Percentiles rank a stretch among this genome's conserved stretches.
These are phyloP conservation scores for Omphalotus guepiniiformis DNA, from an alignment of 768 basidiomycete species.

Conservation along the genomic window DNA sequence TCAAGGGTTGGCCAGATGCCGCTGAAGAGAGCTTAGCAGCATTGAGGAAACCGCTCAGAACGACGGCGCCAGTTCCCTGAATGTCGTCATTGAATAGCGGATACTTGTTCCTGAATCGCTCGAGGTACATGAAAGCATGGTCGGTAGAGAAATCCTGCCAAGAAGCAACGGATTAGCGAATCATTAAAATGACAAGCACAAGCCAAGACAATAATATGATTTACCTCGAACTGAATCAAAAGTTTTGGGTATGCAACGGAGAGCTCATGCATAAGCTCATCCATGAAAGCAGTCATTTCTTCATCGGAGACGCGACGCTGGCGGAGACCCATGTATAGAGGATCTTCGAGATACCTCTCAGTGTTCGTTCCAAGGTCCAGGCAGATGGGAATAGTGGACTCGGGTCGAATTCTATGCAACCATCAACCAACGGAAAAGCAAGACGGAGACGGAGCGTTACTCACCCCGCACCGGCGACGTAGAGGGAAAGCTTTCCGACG, in stretches of 20 bases:
- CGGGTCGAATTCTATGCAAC: constrained; percentile 59
- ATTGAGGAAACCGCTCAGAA: constrained; percentile 86
- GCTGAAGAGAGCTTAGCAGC: constrained; percentile 71
- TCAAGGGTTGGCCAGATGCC: constrained; percentile 56
- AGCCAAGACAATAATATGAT: constrained; percentile 9
- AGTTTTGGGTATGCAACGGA: constrained; percentile 68
- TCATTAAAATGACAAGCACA: constrained; percentile 1
- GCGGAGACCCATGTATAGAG: constrained; percentile 84
- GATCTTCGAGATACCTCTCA: constrained; percentile 73
- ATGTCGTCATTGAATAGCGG: constrained; percentile 90
- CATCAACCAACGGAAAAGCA: background rate
- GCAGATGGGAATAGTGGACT: constrained; percentile 77
- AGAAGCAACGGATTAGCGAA: no score
- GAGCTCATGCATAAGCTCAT: constrained; percentile 90
- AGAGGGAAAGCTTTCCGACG: constrained; percentile 90
- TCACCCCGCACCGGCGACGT: constrained; percentile 86
- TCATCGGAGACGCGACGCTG: constrained; percentile 56
- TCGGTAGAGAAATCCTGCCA: constrained; percentile 85
- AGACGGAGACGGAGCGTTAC: constrained; percentile 14
- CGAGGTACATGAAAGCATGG: constrained; percentile 84
- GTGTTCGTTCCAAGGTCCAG: constrained; percentile 92
- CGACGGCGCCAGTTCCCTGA: constrained; percentile 87
- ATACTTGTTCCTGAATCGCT: constrained; percentile 69
- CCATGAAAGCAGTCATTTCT: constrained; percentile 81
- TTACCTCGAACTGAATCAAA: constrained; percentile 80